These are phyloP conservation scores for Geranium incanum DNA, from an alignment of 441 rosid genomes.

Conservation along the genomic window DNA sequence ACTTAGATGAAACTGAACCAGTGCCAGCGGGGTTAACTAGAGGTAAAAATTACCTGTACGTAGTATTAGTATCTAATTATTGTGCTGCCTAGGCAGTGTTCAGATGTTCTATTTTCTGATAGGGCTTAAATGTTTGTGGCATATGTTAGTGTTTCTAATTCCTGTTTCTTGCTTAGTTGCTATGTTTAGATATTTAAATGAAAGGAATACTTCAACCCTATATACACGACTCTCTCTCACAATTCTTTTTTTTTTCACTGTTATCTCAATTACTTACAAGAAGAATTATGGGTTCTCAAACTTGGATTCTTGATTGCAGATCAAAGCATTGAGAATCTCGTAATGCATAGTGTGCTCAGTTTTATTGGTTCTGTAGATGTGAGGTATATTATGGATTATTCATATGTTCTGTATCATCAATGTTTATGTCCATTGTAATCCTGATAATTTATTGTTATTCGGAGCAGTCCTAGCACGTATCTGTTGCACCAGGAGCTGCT, in stretches of 20 bases:
- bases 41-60: constrained; percentile 37
- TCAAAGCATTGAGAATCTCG: constrained; percentile 60
- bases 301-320: constrained; percentile 38
- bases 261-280: not conserved
- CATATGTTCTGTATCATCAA: not conserved
- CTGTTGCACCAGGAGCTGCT: constrained; percentile 87
- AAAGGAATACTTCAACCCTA: not conserved
- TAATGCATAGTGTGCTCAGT: constrained; percentile 65
- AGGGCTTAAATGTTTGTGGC: not conserved
- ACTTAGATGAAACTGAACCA: constrained; percentile 60
- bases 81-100: not conserved
- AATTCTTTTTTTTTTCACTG: not conserved
- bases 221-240: not conserved
- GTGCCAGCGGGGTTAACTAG: constrained; percentile 40
- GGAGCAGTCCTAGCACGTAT: constrained; percentile 58
- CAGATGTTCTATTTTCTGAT: not conserved
- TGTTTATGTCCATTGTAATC: constrained; percentile 21
- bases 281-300: not conserved
- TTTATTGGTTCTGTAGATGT: constrained; percentile 72
- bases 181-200: not conserved
- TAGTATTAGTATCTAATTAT: not conserved
- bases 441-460: constrained; percentile 33
- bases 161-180: not conserved
- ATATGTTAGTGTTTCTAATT: not conserved
- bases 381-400: constrained; percentile 42